phyloP scores from a whole-genome alignment of 371 early-diverging fungal genomes.

The Phascolomyces articulosus region DNA sequence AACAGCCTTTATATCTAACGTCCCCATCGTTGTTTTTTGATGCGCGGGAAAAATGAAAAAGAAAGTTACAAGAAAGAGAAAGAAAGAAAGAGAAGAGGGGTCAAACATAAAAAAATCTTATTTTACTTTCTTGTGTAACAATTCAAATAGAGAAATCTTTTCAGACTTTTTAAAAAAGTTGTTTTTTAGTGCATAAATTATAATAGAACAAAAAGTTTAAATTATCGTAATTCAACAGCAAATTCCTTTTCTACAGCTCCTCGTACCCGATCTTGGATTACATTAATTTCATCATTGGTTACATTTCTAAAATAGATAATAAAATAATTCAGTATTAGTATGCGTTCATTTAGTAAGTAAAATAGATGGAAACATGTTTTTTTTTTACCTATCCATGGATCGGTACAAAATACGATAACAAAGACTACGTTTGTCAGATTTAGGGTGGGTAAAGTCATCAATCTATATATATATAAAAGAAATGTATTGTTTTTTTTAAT shows the following conservation, averaged over 20 bases:
- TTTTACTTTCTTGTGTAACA: background rate
- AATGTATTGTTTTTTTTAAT: no score
- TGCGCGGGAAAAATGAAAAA: background rate
- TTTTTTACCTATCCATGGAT: constrained; percentile 78
- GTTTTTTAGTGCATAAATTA: no score
- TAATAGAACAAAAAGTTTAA: background rate
- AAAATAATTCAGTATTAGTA: background rate
- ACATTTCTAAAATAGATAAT: constrained; percentile 43
- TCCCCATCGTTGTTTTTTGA: background rate
- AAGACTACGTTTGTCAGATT: constrained; percentile 76
- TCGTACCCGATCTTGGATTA: constrained; percentile 83
- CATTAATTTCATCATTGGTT: constrained; percentile 93
- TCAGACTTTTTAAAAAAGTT: no score
- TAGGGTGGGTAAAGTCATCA: constrained; percentile 88
- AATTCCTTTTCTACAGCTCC: constrained; percentile 65
- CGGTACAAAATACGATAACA: constrained; percentile 95
- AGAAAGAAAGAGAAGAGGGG: background rate
- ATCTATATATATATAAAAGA: constrained; percentile 54
- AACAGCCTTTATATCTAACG: background rate
- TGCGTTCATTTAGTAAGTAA: no score
- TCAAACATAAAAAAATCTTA: background rate
- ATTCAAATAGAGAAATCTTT: no score
- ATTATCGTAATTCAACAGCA: constrained; percentile 79
- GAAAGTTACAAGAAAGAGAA: background rate
- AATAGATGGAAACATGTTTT: background rate